These are phyloP conservation scores for Penicillium dipodomyicola DNA, from an alignment of 495 filamentous ascomycete species.

Conservation along the genomic window DNA sequence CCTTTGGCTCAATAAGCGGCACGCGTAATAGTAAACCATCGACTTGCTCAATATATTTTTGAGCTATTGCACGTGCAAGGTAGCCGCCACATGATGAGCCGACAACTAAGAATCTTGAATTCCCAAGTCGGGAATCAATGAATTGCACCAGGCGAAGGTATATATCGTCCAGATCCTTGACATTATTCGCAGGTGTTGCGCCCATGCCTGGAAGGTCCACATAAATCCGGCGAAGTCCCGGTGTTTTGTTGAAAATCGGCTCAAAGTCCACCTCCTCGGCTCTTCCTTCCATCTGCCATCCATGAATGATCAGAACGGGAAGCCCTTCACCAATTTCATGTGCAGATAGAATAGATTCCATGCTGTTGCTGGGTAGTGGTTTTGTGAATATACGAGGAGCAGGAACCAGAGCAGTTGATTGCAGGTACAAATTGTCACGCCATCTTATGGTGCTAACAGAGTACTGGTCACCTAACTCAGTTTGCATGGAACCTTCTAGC, in stretches of 20 bases:
- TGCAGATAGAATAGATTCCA: slow-evolving; percentile 24
- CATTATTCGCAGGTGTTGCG: slow-evolving; percentile 26
- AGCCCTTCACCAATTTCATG: slow-evolving; percentile 32
- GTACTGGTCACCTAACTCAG: background rate
- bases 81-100: slow-evolving; percentile 34
- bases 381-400: slow-evolving; percentile 1
- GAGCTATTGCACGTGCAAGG: slow-evolving; percentile 31
- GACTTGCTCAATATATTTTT: slow-evolving; percentile 28
- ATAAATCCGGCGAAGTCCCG: slow-evolving; percentile 29
- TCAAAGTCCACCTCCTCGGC: slow-evolving; percentile 32
- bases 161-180: slow-evolving; percentile 31
- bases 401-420: background rate
- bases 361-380: slow-evolving; percentile 5
- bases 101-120: slow-evolving; percentile 25
- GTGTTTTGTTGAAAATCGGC: slow-evolving; percentile 31
- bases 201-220: slow-evolving; percentile 37
- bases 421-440: background rate
- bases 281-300: slow-evolving; percentile 29
- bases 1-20: slow-evolving; percentile 31
- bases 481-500: too few relatives aligned
- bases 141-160: slow-evolving; percentile 29
- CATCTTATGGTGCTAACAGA: slow-evolving; percentile 1
- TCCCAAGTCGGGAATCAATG: slow-evolving; percentile 31
- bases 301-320: slow-evolving; percentile 32
- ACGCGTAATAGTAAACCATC: slow-evolving; percentile 32